Conservation (phyloP, 148 eudicot genomes). For the Rhododendron simsii region DNA sequence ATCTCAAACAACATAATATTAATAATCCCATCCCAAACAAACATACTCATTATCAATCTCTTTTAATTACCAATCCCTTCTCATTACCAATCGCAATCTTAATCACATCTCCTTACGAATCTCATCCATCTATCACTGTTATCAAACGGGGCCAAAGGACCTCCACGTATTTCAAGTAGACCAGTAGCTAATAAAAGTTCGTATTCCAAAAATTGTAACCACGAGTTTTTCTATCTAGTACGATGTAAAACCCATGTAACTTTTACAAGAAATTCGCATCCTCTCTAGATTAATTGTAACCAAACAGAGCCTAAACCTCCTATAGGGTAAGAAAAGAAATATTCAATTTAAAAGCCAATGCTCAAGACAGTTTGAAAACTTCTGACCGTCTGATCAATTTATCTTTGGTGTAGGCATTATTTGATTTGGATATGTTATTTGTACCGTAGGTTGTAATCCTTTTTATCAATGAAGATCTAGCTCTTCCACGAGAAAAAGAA, state of each 20-base stretch:
- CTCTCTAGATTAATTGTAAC: background rate
- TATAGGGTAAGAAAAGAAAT: background rate
- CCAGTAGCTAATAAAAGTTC: background rate
- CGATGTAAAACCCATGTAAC: background rate
- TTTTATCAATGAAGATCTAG: too few relatives aligned
- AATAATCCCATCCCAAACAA: too few relatives aligned
- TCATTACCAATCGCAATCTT: too few relatives aligned
- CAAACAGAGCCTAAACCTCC: background rate
- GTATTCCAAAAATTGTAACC: background rate
- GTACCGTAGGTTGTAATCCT: too few relatives aligned
- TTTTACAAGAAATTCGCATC: background rate
- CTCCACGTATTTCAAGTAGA: background rate
- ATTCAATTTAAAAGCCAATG: background rate
- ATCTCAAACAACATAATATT: too few relatives aligned
- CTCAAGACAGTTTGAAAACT: background rate
- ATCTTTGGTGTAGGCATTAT: background rate
- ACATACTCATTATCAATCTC: too few relatives aligned
- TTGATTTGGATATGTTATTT: background rate
- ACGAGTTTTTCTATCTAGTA: too few relatives aligned
- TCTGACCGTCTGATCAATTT: background rate
- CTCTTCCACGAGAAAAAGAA: too few relatives aligned
- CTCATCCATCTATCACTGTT: too few relatives aligned
- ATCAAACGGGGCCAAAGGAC: background rate
- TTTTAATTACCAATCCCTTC: too few relatives aligned
- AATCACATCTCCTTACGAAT: too few relatives aligned